phyloP scores from a whole-genome alignment of 345 rosid species.

The Orychophragmus violaceus region DNA sequence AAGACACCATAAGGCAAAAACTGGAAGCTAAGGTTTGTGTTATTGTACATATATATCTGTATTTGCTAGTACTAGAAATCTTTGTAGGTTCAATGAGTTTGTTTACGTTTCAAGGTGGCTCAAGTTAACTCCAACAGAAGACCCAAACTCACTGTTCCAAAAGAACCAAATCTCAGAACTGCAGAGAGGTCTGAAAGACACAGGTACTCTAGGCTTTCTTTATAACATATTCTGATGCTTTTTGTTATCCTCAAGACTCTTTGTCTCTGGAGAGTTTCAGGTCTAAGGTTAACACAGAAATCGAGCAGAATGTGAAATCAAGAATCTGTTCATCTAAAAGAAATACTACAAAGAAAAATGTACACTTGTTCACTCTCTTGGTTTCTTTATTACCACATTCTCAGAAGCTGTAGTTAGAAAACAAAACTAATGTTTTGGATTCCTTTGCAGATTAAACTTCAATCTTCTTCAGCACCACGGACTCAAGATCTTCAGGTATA shows the following conservation, averaged over 20 bases:
- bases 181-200: conserved; percentile 28
- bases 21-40: conserved; percentile 37
- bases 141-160: conserved; percentile 30
- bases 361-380: not conserved
- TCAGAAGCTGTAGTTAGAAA: not conserved
- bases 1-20: conserved; percentile 58
- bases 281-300: conserved; percentile 19
- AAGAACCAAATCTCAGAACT: conserved; percentile 26
- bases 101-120: not conserved
- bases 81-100: not conserved
- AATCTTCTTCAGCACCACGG: conserved; percentile 14
- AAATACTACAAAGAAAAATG: conserved; percentile 5
- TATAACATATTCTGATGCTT: not conserved
- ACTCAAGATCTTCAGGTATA: conserved; percentile 21
- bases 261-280: conserved; percentile 15
- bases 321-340: conserved; percentile 3
- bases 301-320: not conserved
- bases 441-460: conserved; percentile 8
- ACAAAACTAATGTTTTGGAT: not conserved
- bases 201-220: not conserved
- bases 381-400: not conserved
- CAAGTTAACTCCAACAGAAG: conserved; percentile 2
- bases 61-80: not conserved
- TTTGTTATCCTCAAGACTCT: too few relatives aligned
- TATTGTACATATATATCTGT: not conserved